These are phyloP conservation scores for Pistacia atlantica DNA, from an alignment of 345 rosid species.

Conservation along the genomic window DNA sequence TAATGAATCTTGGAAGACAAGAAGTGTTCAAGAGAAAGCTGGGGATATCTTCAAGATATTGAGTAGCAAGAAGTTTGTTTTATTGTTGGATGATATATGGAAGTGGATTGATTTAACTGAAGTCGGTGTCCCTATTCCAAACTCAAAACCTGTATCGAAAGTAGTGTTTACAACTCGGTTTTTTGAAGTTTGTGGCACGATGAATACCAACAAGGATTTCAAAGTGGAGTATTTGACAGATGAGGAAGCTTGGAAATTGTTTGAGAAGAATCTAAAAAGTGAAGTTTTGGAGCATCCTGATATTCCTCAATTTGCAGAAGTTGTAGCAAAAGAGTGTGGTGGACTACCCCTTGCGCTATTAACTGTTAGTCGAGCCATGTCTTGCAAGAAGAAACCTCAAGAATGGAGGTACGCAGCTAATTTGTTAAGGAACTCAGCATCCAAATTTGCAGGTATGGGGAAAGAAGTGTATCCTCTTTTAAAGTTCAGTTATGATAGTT, in stretches of 20 bases:
- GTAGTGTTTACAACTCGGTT: neutral
- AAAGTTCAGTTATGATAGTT: conserved; percentile 1
- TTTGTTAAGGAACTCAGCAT: neutral
- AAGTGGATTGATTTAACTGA: neutral
- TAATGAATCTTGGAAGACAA: neutral
- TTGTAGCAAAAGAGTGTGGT: too few species aligned
- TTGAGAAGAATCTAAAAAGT: too few species aligned
- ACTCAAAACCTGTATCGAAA: neutral
- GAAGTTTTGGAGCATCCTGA: too few species aligned
- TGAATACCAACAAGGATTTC: neutral
- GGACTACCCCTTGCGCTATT: too few species aligned
- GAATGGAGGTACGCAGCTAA: too few species aligned
- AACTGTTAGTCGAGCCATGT: too few species aligned
- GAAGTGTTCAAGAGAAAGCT: neutral
- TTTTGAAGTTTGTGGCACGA: neutral
- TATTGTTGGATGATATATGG: neutral
- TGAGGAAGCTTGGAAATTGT: neutral
- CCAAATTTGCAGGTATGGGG: conserved; percentile 17
- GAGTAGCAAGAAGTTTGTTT: neutral
- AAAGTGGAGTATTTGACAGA: neutral
- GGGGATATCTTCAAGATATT: neutral
- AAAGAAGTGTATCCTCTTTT: neutral
- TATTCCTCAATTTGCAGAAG: too few species aligned
- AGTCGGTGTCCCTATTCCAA: neutral
- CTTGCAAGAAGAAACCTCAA: too few species aligned